phyloP scores from a whole-genome alignment of 2,329 filamentous ascomycete species.

The Ceratocystis alfenasii region DNA sequence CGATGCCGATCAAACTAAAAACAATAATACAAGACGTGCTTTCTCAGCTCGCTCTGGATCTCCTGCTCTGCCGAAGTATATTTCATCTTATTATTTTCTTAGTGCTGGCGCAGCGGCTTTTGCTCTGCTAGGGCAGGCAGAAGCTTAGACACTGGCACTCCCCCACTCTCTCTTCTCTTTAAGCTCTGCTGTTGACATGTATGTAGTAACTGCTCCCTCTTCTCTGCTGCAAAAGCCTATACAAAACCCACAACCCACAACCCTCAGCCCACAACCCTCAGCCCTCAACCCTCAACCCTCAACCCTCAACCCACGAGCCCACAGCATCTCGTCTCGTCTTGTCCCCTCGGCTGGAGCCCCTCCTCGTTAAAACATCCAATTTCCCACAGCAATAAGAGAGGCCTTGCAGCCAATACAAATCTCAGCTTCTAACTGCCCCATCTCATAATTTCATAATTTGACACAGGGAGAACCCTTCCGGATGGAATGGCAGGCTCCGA shows the following conservation, averaged over 20 bases:
- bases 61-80: no score
- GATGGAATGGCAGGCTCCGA: neutral
- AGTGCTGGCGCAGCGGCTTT: no score
- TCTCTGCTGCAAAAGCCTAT: no score
- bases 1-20: conserved; percentile 2
- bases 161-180: no score
- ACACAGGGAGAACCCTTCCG: neutral
- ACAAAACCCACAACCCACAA: neutral
- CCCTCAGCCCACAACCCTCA: no score
- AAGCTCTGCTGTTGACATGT: no score
- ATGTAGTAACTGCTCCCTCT: no score
- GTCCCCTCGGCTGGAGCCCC: neutral
- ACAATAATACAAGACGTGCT: neutral
- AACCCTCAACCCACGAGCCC: no score
- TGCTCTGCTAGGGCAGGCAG: no score
- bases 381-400: neutral
- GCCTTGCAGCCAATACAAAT: neutral
- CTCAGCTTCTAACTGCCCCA: neutral
- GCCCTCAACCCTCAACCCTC: neutral
- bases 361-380: conserved; percentile 7
- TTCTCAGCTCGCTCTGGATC: neutral
- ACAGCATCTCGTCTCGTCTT: neutral
- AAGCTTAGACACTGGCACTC: no score
- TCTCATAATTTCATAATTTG: neutral
- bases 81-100: no score